Base-by-base conservation (phyloP, 768 basidiomycete species). In the Kwoniella newhampshirensis region DNA sequence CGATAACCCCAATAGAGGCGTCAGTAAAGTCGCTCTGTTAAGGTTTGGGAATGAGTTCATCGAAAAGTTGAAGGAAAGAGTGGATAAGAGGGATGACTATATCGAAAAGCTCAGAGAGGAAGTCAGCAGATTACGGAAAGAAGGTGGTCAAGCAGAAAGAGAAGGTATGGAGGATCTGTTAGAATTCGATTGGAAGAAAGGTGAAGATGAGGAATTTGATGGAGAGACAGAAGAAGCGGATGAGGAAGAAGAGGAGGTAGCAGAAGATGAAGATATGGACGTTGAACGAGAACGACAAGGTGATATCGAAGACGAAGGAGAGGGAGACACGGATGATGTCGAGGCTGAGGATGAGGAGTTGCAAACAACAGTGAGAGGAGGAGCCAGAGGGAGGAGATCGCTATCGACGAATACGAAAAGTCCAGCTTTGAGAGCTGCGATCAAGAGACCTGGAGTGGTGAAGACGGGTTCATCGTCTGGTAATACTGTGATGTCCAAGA, bases 1-100 rank as follows among this genome's bases (percentile, higher is more conserved):
- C 2, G 90, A 93, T 57, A 91, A 92, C n/a, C 92, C 92, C 9
- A 97, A 97, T 76, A 87, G 92, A 69, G 86, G 86, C 15, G 91
- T 97, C 45, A 91, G 89, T 80, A 97, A 96, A 80, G 79, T 96
- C 54, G 92, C 94, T 77, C 79, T 97, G 35, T 77, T 97, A 53
- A 85, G 90, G 57, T 93, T 89, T 69, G 89, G 88, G 32, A 97
- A 97, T 75, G 88, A 91, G 73, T 93, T 82, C 71, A 86, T 97
- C 60, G 81, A 86, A 63, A 78, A 83, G 60, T 81, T 96, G 67
- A 87, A 87, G 59, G 85, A 79, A 17, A 83, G 88, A 27, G 82
- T 93, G 46, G 86, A 88, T 51, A 81, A 88, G 69, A 78, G 92
- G 61, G 90, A 96, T 68, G 82, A 81, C 43, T 90, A 91, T 78